phyloP scores from a whole-genome alignment of 2,329 filamentous ascomycete genomes.

The Aspergillus novoparasiticus region DNA sequence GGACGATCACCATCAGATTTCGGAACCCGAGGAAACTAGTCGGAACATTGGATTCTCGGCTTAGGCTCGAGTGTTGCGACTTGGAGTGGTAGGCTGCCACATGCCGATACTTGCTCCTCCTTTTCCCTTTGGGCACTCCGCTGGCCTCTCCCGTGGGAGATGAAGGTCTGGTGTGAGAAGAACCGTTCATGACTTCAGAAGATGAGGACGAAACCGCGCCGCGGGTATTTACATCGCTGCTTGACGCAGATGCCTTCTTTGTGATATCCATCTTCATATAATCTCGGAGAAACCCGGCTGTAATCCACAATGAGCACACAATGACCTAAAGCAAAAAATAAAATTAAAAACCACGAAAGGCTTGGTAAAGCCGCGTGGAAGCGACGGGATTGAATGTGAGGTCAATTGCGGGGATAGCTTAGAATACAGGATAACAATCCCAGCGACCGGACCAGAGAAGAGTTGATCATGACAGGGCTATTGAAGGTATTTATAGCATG shows the following conservation, averaged over 20 bases:
- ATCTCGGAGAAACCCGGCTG: not conserved
- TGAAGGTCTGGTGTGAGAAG: conserved; percentile 6
- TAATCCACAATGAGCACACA: not conserved
- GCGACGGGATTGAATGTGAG: not conserved
- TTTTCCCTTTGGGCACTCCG: conserved; percentile 19
- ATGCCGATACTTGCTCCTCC: conserved; percentile 80
- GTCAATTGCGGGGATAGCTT: conserved; percentile 25
- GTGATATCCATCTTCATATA: not conserved
- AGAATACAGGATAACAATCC: conserved; percentile 14
- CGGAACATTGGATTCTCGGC: conserved; percentile 72
- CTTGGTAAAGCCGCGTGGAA: not conserved
- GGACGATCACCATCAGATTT: conserved; percentile 92
- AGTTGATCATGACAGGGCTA: conserved; percentile 19
- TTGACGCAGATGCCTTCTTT: conserved; percentile 3
- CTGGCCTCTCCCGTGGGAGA: conserved; percentile 6
- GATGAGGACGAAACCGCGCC: conserved; percentile 2
- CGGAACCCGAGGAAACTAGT: conserved; percentile 92
- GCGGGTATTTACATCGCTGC: not conserved
- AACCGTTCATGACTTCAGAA: conserved; percentile 16
- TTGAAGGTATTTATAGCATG: conserved; percentile 12
- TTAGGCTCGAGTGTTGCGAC: conserved; percentile 75
- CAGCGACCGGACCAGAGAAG: not conserved
- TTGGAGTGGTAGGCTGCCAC: conserved; percentile 81
- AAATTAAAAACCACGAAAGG: not conserved
- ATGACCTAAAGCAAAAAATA: not conserved